Evolutionary conservation across 1,139 yeast species (phyloP), one percentile per base, ranked within the genome.

Genomic region (Debaryomyces fabryi): DNA sequence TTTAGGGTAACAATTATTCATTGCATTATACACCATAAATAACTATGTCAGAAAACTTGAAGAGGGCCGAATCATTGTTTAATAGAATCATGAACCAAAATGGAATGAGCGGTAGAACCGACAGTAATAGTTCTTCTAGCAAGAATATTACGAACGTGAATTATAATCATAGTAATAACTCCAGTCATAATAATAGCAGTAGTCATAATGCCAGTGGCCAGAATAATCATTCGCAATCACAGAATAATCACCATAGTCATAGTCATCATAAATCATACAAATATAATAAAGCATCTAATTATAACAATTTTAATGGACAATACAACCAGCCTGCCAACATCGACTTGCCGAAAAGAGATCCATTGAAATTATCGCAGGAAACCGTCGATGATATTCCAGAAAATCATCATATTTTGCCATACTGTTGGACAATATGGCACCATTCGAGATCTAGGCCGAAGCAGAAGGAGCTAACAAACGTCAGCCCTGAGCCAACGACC

Each of bases 341-440:
- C 49, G 59, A 65, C 32, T 58, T 74, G 50, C 78, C 78, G 21
- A 67, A 65, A 46, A 59, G 69, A 46, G 75, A 72, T 53, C 71
- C 75, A 8, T 57, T 62, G 16, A 65, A 69, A 52, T 59, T 67
- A 34, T 66, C 74, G 27, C 60, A 60, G 44, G 75, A 71, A 16
- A 65, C 73, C n/a, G 58, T 72, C 37, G 55, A 60, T 18, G 51
- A 52, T 8, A 63, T 69, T 20, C 71, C 72, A 6, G 54, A 49
- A 7, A 56, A 62, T 30, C 76, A 74, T 56, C 79, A 75, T 52
- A 62, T 74, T 6, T 67, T 76, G 52, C 78, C 78, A 16, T 75
- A 73, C 59, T 74, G 79, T 58, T 76, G 81, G 81, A 74, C 79
- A 29, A 64, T 74, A 52, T 76, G 81, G 81, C 69, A 72, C 55